Evolutionary conservation across 768 basidiomycete genomes (phyloP), one percentile per base, ranked within the genome.

Genomic region (Chalciporus pseudorubinellus): DNA sequence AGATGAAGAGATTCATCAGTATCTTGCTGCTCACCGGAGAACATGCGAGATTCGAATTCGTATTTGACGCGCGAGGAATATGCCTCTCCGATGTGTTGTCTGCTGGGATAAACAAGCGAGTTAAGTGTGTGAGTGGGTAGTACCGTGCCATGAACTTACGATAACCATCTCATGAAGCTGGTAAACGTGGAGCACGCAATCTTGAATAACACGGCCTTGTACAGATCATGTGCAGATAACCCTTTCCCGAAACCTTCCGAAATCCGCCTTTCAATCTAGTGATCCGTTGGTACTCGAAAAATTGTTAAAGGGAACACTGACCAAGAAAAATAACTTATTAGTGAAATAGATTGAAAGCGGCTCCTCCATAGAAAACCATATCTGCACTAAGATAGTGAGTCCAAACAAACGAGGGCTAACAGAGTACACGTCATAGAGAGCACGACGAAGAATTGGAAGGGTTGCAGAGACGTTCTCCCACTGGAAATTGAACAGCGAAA

Each of bases 271-370:
- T 67, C 65, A 8, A 67, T 66, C 64, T 67, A 20, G 13, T 9
- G 24, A 18, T 16, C n/a, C 19, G 39, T 56, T 19, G 51, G 33
- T 14, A 34, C 14, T 11, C 34, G 12, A 24, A 3, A 47, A 3
- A 18, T 16, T 8, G 6, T 21, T 42, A 16, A 19, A 16, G 40
- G 6, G 0, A 7, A 16, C 12, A 51, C 64, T 44, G 22, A 66
- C 64, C n/a, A 43, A 55, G 38, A 55, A 58, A 31, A 67, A 44
- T 14, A 64, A 22, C 18, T 34, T 41, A 12, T 60, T 67, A 13
- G 65, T 57, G 18, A 67, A 46, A 51, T 65, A 62, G 11, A 66
- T 50, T 12, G 53, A 57, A 19, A 67, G 50, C 3, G 62, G 42
- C 0, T 10, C 19, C 19, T 62, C 58, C 13, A 67, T 49, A 4